Conservation (phyloP, 805 yeast genomes). For the Candida odintsovae region DNA sequence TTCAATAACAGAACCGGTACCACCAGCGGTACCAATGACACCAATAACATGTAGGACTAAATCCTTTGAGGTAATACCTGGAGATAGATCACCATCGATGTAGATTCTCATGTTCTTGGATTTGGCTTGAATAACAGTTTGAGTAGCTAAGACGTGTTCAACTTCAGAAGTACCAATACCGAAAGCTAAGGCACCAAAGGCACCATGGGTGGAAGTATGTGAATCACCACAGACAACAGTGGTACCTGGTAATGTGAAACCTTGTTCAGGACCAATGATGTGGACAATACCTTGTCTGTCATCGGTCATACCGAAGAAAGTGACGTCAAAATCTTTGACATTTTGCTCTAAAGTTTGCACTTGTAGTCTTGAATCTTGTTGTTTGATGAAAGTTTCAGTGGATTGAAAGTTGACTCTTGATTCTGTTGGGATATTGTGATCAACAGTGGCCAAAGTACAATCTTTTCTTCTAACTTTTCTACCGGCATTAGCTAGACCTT, state of each 20-base stretch:
- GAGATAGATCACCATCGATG: conserved; percentile 76
- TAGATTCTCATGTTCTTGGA: conserved; percentile 92
- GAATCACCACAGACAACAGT: conserved; percentile 99
- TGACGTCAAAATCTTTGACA: conserved; percentile 82
- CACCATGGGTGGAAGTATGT: conserved; percentile 98
- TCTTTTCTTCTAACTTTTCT: conserved; percentile 87
- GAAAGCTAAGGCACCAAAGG: conserved; percentile 94
- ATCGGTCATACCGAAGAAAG: conserved; percentile 93
- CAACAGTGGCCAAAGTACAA: conserved; percentile 92
- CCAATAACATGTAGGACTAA: conserved; percentile 92
- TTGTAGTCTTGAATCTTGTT: conserved; percentile 88
- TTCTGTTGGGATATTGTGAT: conserved; percentile 94
- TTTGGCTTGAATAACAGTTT: conserved; percentile 89
- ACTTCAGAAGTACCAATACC: conserved; percentile 99
- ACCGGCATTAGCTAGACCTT: conserved; percentile 84
- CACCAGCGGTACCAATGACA: conserved; percentile 98
- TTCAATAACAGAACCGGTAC: conserved; percentile 95
- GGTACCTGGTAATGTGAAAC: conserved; percentile 96
- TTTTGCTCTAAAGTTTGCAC: conserved; percentile 89
- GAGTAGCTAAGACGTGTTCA: conserved; percentile 97
- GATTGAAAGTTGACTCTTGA: conserved; percentile 74
- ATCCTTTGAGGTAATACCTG: conserved; percentile 96
- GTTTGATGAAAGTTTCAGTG: conserved; percentile 75
- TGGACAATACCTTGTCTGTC: conserved; percentile 97
- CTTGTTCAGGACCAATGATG: conserved; percentile 98